phyloP scores from a whole-genome alignment of 176 grass and related monocot species.

The Saccharum spontaneum region DNA sequence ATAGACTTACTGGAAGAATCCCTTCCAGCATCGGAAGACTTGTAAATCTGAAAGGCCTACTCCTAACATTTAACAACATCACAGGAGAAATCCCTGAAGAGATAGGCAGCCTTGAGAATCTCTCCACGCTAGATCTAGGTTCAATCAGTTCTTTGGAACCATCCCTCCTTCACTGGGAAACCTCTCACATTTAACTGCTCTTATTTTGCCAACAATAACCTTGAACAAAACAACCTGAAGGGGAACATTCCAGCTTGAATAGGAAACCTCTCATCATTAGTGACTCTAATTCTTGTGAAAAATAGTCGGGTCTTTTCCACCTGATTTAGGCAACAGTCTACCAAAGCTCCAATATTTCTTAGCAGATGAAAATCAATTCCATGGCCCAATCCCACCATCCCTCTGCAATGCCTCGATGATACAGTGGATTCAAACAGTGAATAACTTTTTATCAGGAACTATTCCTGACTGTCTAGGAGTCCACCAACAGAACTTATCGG shows the following conservation, averaged over 20 bases:
- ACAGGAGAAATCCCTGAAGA: no score
- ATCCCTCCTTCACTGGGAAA: no score
- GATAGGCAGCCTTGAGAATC: no score
- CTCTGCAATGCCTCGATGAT: conserved; percentile 30
- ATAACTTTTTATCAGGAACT: conserved; percentile 19
- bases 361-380: neutral
- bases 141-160: no score
- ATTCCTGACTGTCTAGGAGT: conserved; percentile 13
- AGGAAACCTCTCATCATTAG: conserved; percentile 23
- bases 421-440: neutral
- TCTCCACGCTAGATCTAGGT: no score
- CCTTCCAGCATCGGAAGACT: no score
- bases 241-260: conserved; percentile 20
- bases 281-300: conserved; percentile 3
- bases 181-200: no score
- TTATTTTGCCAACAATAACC: neutral
- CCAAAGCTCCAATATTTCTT: conserved; percentile 4
- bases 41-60: no score
- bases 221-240: conserved; percentile 19
- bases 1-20: no score
- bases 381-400: conserved; percentile 16
- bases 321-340: neutral
- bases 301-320: conserved; percentile 8
- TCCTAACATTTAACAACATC: no score
- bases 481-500: neutral